phyloP scores from a whole-genome alignment of 2,329 filamentous ascomycete species.

The Plenodomus biglobosus region DNA sequence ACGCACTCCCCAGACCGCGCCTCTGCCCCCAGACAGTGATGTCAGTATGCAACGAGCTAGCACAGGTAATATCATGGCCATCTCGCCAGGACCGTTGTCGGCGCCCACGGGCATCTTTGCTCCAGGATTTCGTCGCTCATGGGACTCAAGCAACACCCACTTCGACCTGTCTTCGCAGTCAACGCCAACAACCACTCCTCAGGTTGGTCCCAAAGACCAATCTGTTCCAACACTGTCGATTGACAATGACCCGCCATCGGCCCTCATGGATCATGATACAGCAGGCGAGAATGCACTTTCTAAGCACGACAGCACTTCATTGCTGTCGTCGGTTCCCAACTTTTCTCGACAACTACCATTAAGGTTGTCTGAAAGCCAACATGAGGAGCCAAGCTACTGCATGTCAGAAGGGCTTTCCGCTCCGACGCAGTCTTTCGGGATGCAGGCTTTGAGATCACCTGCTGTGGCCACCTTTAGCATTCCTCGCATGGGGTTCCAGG shows the following conservation, averaged over 20 bases:
- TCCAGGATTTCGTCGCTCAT: conserved; percentile 44
- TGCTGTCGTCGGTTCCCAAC: conserved; percentile 33
- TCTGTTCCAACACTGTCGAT: conserved; percentile 39
- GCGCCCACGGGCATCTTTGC: conserved; percentile 43
- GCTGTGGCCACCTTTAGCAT: conserved; percentile 32
- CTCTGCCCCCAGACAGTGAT: conserved; percentile 53
- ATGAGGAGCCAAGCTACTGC: conserved; percentile 12
- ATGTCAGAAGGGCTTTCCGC: conserved; percentile 16
- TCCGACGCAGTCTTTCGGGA: conserved; percentile 23
- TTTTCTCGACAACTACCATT: conserved; percentile 45
- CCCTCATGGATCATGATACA: conserved; percentile 4
- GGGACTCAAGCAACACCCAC: conserved; percentile 42
- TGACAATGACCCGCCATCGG: conserved; percentile 20
- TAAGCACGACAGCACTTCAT: conserved; percentile 13
- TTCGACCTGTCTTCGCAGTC: conserved; percentile 37
- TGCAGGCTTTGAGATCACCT: conserved; percentile 33
- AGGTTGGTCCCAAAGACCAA: conserved; percentile 43
- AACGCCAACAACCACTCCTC: conserved; percentile 32
- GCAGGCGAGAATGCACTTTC: conserved; percentile 14
- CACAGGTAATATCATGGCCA: conserved; percentile 46
- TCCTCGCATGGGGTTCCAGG: conserved; percentile 3
- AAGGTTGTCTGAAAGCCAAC: conserved; percentile 19
- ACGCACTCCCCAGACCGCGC: conserved; percentile 43
- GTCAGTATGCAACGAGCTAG: conserved; percentile 47
- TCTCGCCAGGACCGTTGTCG: conserved; percentile 47